These are phyloP conservation scores for Przewalskia tangutica DNA, from an alignment of 257 asterid genomes.

Conservation along the genomic window DNA sequence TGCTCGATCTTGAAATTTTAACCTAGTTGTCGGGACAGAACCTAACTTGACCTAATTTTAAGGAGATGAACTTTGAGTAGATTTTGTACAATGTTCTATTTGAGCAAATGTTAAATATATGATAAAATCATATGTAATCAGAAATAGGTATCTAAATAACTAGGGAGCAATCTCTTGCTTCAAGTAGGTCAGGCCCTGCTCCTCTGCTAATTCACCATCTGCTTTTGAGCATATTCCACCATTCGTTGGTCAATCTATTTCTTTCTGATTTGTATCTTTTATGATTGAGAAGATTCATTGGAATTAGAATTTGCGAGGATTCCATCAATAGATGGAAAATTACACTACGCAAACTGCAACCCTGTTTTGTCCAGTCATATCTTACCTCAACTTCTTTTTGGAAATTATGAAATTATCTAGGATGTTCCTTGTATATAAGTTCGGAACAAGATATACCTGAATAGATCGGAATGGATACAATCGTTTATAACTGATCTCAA, in stretches of 20 bases:
- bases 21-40: neutral
- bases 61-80: neutral
- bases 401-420: neutral
- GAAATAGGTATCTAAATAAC: neutral
- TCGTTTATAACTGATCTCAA: neutral
- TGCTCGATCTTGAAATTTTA: neutral
- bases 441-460: neutral
- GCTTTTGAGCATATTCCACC: neutral
- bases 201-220: neutral
- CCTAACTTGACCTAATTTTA: neutral
- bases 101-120: neutral
- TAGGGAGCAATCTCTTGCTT: neutral
- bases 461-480: neutral
- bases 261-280: neutral
- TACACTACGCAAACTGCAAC: neutral
- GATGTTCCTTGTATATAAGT: neutral
- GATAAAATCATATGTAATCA: neutral
- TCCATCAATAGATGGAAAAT: neutral
- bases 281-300: neutral
- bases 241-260: neutral
- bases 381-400: neutral
- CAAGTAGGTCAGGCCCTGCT: neutral
- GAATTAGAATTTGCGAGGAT: neutral
- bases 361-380: neutral
- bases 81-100: neutral